A percentile compares a stretch with the other conserved stretches of the same genome.
Evolutionary conservation across 2,329 filamentous ascomycete genomes (phyloP).

Genomic region (Exophiala sp.): DNA sequence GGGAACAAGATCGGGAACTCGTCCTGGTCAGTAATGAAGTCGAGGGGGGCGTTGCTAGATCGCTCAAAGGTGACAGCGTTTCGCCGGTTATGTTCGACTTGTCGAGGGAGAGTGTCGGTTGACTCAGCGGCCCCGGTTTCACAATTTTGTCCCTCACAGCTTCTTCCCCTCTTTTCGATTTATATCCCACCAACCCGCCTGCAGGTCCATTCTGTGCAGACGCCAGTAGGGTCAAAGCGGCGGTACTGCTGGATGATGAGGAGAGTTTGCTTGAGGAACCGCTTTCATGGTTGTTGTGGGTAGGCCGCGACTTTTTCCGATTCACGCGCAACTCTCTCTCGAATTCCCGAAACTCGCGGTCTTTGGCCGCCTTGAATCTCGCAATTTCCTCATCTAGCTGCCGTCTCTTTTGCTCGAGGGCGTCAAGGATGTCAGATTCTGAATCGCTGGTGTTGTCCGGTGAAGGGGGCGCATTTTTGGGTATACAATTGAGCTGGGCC

Average conservation of each 20-base stretch:
- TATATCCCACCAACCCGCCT: conserved; percentile 9
- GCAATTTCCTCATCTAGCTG: conserved; percentile 28
- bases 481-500: conserved; percentile 16
- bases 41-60: conserved; percentile 20
- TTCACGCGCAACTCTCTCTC: conserved; percentile 24
- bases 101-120: conserved; percentile 25
- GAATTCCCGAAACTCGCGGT: conserved; percentile 30
- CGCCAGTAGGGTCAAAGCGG: conserved; percentile 14
- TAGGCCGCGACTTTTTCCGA: conserved; percentile 13
- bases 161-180: conserved; percentile 11
- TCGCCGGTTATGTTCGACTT: conserved; percentile 23
- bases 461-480: conserved; percentile 16
- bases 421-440: conserved; percentile 23
- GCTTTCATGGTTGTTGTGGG: neutral
- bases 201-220: conserved; percentile 11
- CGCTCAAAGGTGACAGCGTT: conserved; percentile 16
- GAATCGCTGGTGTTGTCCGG: conserved; percentile 22
- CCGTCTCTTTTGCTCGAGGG: conserved; percentile 26
- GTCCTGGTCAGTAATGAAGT: conserved; percentile 7
- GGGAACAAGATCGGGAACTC: conserved; percentile 5
- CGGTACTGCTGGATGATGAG: conserved; percentile 3
- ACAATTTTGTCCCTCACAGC: conserved; percentile 13
- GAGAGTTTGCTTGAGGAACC: conserved; percentile 6
- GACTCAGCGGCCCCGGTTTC: conserved; percentile 17
- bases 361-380: conserved; percentile 28